Percentiles rank a stretch among this genome's conserved stretches.
phyloP scores from a whole-genome alignment of 73 alveolate species.

The Effrenium voratum region DNA sequence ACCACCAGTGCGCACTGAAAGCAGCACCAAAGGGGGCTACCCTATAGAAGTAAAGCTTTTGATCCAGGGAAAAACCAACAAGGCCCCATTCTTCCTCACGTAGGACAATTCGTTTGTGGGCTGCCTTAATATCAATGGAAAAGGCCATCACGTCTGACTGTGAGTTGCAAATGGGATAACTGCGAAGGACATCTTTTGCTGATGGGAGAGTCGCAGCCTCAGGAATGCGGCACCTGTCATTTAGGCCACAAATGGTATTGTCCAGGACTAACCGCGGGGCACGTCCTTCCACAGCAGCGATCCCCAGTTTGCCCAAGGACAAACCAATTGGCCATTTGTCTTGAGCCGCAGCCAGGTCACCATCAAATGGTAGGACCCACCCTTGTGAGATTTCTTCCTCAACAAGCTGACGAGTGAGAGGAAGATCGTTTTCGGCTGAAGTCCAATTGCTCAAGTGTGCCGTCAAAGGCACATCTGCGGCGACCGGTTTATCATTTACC shows the following conservation, averaged over 20 bases:
- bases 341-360: not conserved
- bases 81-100: not conserved
- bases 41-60: not conserved
- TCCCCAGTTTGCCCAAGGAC: constrained; percentile 2
- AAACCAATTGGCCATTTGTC: not conserved
- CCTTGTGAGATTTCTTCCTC: not conserved
- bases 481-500: not conserved
- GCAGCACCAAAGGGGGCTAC: not conserved
- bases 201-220: not conserved
- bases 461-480: not conserved
- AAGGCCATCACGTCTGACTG: not conserved
- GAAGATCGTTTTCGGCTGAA: not conserved
- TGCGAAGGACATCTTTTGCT: not conserved
- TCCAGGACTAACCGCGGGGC: not conserved
- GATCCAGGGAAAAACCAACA: not conserved
- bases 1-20: not conserved
- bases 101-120: not conserved
- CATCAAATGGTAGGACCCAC: not conserved
- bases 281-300: not conserved
- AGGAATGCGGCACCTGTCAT: not conserved
- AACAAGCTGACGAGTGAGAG: not conserved
- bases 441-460: not conserved
- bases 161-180: not conserved
- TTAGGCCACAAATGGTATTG: not conserved
- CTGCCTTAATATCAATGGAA: not conserved